Evolutionary conservation across 768 basidiomycete species (phyloP).

Genomic region (Hygrocybe punicea): DNA sequence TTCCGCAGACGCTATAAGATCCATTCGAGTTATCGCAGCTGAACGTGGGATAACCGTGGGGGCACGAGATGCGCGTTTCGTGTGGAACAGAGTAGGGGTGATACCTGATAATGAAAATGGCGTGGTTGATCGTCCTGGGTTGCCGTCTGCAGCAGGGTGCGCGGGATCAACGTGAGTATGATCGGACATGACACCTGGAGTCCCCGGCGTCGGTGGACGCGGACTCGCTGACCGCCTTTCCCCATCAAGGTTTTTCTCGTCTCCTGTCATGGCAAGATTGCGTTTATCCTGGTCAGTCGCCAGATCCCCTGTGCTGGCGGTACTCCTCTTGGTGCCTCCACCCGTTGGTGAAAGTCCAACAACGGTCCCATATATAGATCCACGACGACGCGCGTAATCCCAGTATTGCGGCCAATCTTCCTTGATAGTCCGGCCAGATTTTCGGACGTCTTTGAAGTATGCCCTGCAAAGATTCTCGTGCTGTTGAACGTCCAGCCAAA

Average conservation of each 20-base stretch:
- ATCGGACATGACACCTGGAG: conserved; percentile 41
- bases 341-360: conserved; percentile 67
- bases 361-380: conserved; percentile 89
- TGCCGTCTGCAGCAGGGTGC: conserved; percentile 44
- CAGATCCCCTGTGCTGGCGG: conserved; percentile 73
- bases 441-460: conserved; percentile 98
- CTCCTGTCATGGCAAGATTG: conserved; percentile 51
- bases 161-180: conserved; percentile 46
- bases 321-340: conserved; percentile 68
- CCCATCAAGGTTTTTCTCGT: conserved; percentile 40
- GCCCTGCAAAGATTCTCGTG: conserved; percentile 98
- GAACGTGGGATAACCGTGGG: conserved; percentile 94
- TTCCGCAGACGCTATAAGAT: conserved; percentile 90
- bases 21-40: conserved; percentile 82
- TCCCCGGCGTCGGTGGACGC: conserved; percentile 41
- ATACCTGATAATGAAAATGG: conserved; percentile 75
- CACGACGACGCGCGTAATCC: conserved; percentile 87
- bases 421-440: conserved; percentile 87
- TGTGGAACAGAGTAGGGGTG: conserved; percentile 72
- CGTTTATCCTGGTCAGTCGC: conserved; percentile 68
- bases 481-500: conserved; percentile 99
- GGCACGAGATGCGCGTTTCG: conserved; percentile 77
- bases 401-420: conserved; percentile 99
- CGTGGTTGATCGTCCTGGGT: conserved; percentile 64
- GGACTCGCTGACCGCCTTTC: conserved; percentile 61